These are phyloP conservation scores for Blastobotrys ciferrii DNA, from an alignment of 1,139 yeast genomes.

Conservation along the genomic window DNA sequence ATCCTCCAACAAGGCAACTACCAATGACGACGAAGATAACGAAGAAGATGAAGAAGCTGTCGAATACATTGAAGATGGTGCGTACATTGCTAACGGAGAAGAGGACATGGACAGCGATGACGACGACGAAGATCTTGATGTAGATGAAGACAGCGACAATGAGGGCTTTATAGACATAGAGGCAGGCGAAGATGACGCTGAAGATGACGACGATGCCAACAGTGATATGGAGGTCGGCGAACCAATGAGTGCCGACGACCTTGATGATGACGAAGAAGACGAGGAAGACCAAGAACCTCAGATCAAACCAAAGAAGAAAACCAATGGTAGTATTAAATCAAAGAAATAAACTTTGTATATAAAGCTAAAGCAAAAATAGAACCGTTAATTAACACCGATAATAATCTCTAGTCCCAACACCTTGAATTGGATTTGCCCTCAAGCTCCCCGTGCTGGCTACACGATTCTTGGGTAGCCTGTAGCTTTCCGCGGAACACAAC, in stretches of 20 bases:
- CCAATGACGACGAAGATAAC: constrained; percentile 30
- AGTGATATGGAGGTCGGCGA: constrained; percentile 30
- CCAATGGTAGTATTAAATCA: constrained; percentile 14
- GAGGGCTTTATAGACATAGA: constrained; percentile 25
- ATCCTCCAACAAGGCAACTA: constrained; percentile 38
- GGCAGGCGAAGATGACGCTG: constrained; percentile 28
- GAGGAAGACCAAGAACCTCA: constrained; percentile 26
- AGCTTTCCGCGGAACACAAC: too few species aligned
- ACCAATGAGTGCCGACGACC: background rate
- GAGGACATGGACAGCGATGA: constrained; percentile 43
- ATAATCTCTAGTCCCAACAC: background rate
- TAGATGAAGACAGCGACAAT: constrained; percentile 29
- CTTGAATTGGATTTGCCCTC: too few species aligned
- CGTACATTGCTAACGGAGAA: constrained; percentile 44
- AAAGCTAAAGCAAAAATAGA: background rate
- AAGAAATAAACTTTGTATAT: background rate
- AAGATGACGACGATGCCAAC: constrained; percentile 29
- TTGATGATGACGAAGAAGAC: constrained; percentile 28
- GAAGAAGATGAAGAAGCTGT: constrained; percentile 43
- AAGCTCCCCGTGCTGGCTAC: too few species aligned
- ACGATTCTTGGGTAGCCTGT: too few species aligned
- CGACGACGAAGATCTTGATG: constrained; percentile 39
- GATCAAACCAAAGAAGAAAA: constrained; percentile 14
- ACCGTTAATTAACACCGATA: background rate
- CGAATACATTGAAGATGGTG: constrained; percentile 54